phyloP scores from a whole-genome alignment of 129 eudicot species.

The Sambucus nigra region DNA sequence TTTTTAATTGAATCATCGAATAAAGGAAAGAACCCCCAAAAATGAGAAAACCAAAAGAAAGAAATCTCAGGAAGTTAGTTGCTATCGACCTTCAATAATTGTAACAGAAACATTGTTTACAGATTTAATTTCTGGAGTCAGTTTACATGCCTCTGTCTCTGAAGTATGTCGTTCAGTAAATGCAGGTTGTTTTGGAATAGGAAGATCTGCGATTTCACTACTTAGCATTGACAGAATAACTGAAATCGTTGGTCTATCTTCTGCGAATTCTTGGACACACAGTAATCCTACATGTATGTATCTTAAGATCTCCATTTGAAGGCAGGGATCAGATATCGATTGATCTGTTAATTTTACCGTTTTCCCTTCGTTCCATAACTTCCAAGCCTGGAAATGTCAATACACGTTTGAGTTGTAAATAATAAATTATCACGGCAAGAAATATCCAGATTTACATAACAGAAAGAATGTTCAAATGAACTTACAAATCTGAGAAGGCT shows the following conservation, averaged over 20 bases:
- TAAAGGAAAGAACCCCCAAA: too few species aligned
- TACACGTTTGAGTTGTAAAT: background rate
- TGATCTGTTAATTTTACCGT: slow-evolving; percentile 3
- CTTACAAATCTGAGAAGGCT: slow-evolving; percentile 22
- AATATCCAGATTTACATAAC: background rate
- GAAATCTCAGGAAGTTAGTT: too few species aligned
- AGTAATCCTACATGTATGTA: slow-evolving; percentile 17
- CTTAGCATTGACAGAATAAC: slow-evolving; percentile 10
- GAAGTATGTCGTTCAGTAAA: too few species aligned
- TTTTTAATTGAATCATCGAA: too few species aligned
- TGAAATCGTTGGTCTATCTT: slow-evolving; percentile 15
- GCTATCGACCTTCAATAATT: too few species aligned
- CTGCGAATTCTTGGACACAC: slow-evolving; percentile 19
- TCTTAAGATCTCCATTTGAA: background rate
- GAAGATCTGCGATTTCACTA: slow-evolving; percentile 7
- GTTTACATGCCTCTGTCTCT: too few species aligned
- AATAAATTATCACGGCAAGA: too few species aligned
- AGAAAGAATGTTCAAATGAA: background rate
- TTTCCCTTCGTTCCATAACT: slow-evolving; percentile 11
- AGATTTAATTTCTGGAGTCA: too few species aligned
- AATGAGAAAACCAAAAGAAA: too few species aligned
- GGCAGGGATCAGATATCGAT: background rate
- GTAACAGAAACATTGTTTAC: too few species aligned
- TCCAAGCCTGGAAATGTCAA: slow-evolving; percentile 14
- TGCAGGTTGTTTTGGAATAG: slow-evolving; percentile 9